Conservation (phyloP, 768 basidiomycete species). For the Boletus speciosus region DNA sequence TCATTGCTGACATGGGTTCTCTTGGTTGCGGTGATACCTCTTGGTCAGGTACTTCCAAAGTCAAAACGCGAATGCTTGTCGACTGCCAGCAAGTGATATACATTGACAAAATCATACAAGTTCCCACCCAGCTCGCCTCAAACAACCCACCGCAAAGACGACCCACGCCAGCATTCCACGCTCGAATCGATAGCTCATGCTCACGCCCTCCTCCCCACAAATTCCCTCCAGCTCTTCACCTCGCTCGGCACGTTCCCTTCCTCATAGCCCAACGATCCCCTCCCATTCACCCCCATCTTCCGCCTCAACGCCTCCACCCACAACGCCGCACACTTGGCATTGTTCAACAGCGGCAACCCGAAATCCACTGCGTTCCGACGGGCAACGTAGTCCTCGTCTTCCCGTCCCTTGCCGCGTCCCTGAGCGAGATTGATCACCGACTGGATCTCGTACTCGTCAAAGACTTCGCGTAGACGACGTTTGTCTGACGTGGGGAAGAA, state of each 20-base stretch:
- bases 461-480: conserved; percentile 89
- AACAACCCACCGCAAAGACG: too few relatives aligned
- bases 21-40: too few relatives aligned
- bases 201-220: conserved; percentile 68
- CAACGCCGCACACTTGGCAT: conserved; percentile 81
- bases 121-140: too few relatives aligned
- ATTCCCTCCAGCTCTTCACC: conserved; percentile 90
- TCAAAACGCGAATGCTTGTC: too few relatives aligned
- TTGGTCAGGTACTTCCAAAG: too few relatives aligned
- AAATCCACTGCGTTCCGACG: conserved; percentile 96
- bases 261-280: conserved; percentile 63
- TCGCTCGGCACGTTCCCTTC: conserved; percentile 90
- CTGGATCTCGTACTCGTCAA: conserved; percentile 91
- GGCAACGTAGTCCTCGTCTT: conserved; percentile 96
- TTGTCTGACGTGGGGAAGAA: conserved; percentile 97
- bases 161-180: conserved; percentile 4
- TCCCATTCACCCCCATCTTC: conserved; percentile 74
- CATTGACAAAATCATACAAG: too few relatives aligned
- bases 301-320: conserved; percentile 86
- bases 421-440: conserved; percentile 92
- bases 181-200: too few relatives aligned
- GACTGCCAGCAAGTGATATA: too few relatives aligned
- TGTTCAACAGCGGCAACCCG: conserved; percentile 87
- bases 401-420: conserved; percentile 65
- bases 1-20: too few relatives aligned